Base-by-base conservation (phyloP, 768 basidiomycete genomes). In the Termitomyces eurrhizus region DNA sequence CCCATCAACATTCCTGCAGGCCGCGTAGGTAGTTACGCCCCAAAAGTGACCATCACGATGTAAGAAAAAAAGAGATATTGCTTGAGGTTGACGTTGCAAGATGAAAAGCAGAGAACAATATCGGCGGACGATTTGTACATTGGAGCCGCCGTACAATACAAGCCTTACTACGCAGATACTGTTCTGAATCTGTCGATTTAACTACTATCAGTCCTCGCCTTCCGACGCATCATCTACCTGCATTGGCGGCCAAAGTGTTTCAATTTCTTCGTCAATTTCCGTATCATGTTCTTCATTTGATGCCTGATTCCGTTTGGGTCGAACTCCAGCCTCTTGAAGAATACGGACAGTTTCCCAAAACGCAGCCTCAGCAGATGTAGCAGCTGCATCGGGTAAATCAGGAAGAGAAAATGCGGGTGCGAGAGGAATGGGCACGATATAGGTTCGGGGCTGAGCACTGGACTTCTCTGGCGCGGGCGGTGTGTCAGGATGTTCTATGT, bases 381-480 rank as follows among this genome's bases (percentile, higher is more conserved):
- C 81, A 7, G 85, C 82, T 16, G 76, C 73, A 66, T 93, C 89
- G 12, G 82, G 78, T 16, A 77, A 63, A 44, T 87, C 84, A 7
- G 85, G 76, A 26, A 84, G 70, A 44, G 79, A 73, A 45, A 64
- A 65, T 21, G 70, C 66, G 26, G 73, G 72, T 1, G 76, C 66
- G 14, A 77, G 66, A 1, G 75, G 62, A 3, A 74, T 64, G 35
- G 71, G 56, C 7, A 76, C 51, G 29, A 69, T 63, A 36, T 33
- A 61, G 54, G 44, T 39, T 16, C 52, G 54, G 7, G 41, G 24
- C n/a, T 46, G 60, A 52, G 57, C 7, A 55, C 51, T n/a, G 57
- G 55, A 21, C 5, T 52, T 35, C 21, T 33, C 21, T 18, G 44
- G 21, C 18, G 14, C 33, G 21, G 59, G 60, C 6, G 26, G 39